Conservation (phyloP, 2,329 filamentous ascomycete species). For the Alternaria sp. region DNA sequence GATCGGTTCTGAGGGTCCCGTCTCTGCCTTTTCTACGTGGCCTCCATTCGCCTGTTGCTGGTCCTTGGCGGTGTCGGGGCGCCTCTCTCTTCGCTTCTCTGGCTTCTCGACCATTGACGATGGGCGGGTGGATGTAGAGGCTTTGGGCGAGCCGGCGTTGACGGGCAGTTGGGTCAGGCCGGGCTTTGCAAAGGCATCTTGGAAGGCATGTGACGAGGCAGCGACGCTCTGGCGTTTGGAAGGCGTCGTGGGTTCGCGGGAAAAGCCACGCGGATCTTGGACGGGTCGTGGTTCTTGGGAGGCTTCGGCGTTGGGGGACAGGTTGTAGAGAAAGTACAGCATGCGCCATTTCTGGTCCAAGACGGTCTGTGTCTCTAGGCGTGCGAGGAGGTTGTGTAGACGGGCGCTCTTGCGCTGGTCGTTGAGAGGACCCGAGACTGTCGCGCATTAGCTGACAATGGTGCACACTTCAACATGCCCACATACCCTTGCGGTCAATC, state of each 20-base stretch:
- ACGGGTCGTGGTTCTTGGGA: conserved; percentile 13
- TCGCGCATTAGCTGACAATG: conserved; percentile 16
- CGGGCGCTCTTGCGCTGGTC: conserved; percentile 74
- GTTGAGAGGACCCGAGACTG: conserved; percentile 77
- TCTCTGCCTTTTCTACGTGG: conserved; percentile 17
- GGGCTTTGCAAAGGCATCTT: conserved; percentile 59
- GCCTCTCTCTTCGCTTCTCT: conserved; percentile 40
- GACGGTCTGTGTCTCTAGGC: conserved; percentile 88
- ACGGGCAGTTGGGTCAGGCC: conserved; percentile 54
- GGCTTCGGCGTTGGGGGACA: conserved; percentile 67
- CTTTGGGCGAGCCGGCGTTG: conserved; percentile 42
- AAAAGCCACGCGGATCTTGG: conserved; percentile 24
- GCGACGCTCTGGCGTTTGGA: conserved; percentile 32
- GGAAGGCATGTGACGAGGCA: conserved; percentile 41
- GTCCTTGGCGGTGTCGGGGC: conserved; percentile 36
- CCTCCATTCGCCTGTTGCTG: conserved; percentile 25
- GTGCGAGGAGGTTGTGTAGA: conserved; percentile 90
- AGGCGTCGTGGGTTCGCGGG: conserved; percentile 39
- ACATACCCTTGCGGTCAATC: conserved; percentile 78
- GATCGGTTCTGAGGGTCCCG: conserved; percentile 54
- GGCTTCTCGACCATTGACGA: conserved; percentile 29
- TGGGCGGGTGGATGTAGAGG: conserved; percentile 26
- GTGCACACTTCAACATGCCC: too few species aligned
- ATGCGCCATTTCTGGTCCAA: conserved; percentile 97
- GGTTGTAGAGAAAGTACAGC: conserved; percentile 85